phyloP scores from a whole-genome alignment of 495 filamentous ascomycete species.

The Geoglossum glabrum region DNA sequence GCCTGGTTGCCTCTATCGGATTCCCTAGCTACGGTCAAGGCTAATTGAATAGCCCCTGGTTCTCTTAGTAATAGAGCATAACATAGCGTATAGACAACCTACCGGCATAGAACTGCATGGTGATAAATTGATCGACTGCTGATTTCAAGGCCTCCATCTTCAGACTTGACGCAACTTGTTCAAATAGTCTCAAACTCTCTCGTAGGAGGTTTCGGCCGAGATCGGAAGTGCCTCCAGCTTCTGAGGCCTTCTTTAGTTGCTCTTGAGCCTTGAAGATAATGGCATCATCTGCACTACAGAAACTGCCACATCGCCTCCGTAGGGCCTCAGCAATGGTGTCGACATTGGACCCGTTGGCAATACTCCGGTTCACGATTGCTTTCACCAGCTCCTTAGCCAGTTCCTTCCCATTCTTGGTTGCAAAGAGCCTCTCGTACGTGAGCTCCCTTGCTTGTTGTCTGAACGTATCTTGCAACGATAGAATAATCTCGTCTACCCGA shows the following conservation, averaged over 20 bases:
- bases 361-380: conserved; percentile 93
- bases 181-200: conserved; percentile 73
- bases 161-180: conserved; percentile 64
- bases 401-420: conserved; percentile 54
- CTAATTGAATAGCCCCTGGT: conserved; percentile 69
- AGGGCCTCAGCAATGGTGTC: conserved; percentile 91
- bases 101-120: conserved; percentile 65
- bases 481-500: conserved; percentile 67
- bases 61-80: conserved; percentile 3
- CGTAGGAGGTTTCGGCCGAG: conserved; percentile 62
- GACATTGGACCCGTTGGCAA: conserved; percentile 85
- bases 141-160: conserved; percentile 59
- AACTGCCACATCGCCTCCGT: conserved; percentile 74
- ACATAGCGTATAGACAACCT: conserved; percentile 6
- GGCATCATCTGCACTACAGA: conserved; percentile 92
- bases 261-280: conserved; percentile 97
- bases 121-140: conserved; percentile 57
- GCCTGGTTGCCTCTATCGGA: conserved; percentile 71
- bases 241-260: conserved; percentile 65
- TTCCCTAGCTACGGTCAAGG: conserved; percentile 57
- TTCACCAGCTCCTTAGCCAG: conserved; percentile 94
- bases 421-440: conserved; percentile 75
- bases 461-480: conserved; percentile 47
- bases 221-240: conserved; percentile 54
- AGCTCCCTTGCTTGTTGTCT: conserved; percentile 49